phyloP scores from a whole-genome alignment of 2,329 filamentous ascomycete genomes.

The Pestalotiopsis sp. region DNA sequence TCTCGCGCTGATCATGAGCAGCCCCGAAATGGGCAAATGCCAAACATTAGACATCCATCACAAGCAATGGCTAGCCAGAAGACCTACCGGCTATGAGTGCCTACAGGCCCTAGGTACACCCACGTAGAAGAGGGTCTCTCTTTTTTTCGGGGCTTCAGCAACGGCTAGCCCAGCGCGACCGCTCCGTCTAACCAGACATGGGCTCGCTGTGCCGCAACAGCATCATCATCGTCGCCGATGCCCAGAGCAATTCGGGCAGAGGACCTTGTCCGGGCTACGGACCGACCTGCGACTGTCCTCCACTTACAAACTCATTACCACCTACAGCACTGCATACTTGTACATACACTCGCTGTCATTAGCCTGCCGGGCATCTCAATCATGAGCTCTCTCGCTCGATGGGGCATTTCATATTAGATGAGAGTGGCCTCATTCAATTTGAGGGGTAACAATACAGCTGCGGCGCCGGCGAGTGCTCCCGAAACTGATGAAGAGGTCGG shows the following conservation, averaged over 20 bases:
- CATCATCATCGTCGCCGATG: neutral
- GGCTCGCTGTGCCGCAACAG: slow-evolving; percentile 1
- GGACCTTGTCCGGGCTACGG: neutral
- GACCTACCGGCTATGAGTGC: too few species aligned
- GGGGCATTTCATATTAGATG: slow-evolving; percentile 5
- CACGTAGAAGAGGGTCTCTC: neutral
- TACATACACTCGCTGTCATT: neutral
- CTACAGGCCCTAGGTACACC: neutral
- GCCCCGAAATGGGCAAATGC: neutral
- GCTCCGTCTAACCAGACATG: slow-evolving; percentile 6
- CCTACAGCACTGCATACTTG: neutral
- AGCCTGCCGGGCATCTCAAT: neutral
- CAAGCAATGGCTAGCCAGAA: neutral
- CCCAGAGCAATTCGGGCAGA: neutral
- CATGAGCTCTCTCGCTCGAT: neutral
- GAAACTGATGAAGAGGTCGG: slow-evolving; percentile 3
- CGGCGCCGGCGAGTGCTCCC: slow-evolving; percentile 11
- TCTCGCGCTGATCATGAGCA: neutral
- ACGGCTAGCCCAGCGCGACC: neutral
- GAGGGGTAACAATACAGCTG: slow-evolving; percentile 7
- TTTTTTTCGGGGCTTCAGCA: neutral
- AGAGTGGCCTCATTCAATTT: neutral
- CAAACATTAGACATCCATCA: neutral
- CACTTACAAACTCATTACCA: neutral
- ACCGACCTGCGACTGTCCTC: neutral